These are phyloP conservation scores for Tricholoma hemisulphureum DNA, from an alignment of 768 basidiomycete species.

Conservation along the genomic window DNA sequence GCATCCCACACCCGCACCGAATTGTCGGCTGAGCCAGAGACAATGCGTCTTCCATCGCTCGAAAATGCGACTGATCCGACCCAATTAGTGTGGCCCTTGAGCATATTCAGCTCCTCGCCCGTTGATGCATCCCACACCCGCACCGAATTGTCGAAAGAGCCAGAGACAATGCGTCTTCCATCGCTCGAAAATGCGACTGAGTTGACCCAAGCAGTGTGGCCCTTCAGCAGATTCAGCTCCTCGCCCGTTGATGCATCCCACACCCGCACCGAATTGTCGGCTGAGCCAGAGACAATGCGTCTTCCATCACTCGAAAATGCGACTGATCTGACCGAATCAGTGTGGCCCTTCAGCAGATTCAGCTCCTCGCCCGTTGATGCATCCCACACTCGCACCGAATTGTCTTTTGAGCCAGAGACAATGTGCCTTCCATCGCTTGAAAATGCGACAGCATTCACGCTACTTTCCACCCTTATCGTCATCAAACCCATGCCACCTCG, in stretches of 20 bases:
- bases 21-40: background rate
- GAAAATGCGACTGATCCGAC: background rate
- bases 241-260: too few relatives aligned
- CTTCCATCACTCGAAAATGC: constrained; percentile 1
- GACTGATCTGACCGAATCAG: constrained; percentile 8
- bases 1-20: constrained; percentile 1
- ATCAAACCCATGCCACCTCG: too few relatives aligned
- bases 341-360: constrained; percentile 21
- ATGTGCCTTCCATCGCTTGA: constrained; percentile 11
- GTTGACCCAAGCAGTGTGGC: background rate
- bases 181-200: constrained; percentile 4
- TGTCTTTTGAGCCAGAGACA: constrained; percentile 4
- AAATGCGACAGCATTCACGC: too few relatives aligned
- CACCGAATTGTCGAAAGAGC: background rate
- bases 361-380: background rate
- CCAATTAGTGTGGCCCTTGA: background rate
- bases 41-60: background rate
- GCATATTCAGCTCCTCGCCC: background rate
- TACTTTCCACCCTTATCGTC: too few relatives aligned
- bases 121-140: background rate
- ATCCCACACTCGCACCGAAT: background rate
- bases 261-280: background rate
- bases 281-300: background rate
- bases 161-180: background rate
- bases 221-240: background rate